A percentile compares a stretch with the other conserved stretches of the same genome.
Evolutionary conservation across 495 filamentous ascomycete genomes (phyloP).

Genomic region (Aspergillus kassunensis): DNA sequence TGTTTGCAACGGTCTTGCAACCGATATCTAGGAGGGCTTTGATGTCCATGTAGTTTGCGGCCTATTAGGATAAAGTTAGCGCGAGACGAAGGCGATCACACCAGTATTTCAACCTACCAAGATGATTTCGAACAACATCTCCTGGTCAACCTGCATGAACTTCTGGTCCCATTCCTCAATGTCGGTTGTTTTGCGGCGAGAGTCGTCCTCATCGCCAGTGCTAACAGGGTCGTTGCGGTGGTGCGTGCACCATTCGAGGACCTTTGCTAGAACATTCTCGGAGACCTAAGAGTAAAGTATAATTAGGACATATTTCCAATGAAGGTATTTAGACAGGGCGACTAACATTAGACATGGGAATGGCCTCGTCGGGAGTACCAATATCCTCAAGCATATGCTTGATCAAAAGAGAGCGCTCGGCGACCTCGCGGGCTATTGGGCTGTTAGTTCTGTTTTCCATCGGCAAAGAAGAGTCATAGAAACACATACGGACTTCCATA

Average conservation of each 20-base stretch:
- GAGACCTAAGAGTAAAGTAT: conserved; percentile 56
- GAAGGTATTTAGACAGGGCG: background rate
- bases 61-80: conserved; percentile 30
- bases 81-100: background rate
- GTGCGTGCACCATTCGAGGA: conserved; percentile 95
- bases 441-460: conserved; percentile 12
- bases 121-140: conserved; percentile 99
- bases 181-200: conserved; percentile 94
- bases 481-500: conserved; percentile 52
- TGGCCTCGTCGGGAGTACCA: conserved; percentile 61
- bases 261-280: conserved; percentile 87
- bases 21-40: conserved; percentile 63
- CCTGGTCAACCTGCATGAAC: conserved; percentile 99
- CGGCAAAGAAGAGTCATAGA: background rate
- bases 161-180: conserved; percentile 99
- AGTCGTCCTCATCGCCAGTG: conserved; percentile 85
- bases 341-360: conserved; percentile 87
- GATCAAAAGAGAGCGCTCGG: conserved; percentile 89
- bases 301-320: background rate
- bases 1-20: conserved; percentile 68
- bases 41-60: conserved; percentile 72
- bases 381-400: conserved; percentile 98
- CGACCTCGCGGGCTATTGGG: conserved; percentile 68
- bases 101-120: conserved; percentile 60
- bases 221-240: conserved; percentile 82